These are phyloP conservation scores for Amanita subjunquillea DNA, from an alignment of 768 basidiomycete species.

Conservation along the genomic window DNA sequence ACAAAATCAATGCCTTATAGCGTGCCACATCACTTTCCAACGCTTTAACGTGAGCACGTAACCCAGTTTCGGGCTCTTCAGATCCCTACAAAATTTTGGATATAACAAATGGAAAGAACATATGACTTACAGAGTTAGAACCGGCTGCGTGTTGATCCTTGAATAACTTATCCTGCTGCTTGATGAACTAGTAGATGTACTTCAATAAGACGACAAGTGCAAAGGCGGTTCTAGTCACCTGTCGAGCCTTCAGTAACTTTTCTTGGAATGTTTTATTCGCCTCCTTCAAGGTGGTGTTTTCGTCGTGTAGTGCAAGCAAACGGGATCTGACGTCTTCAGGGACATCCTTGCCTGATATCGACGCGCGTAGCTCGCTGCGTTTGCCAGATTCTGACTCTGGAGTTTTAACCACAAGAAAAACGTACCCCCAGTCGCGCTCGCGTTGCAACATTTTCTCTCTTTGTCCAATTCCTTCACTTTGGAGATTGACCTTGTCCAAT, in stretches of 20 bases:
- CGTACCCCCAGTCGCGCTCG: conserved; percentile 76
- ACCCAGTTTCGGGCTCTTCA: conserved; percentile 63
- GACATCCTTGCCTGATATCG: conserved; percentile 66
- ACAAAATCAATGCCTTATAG: conserved; percentile 34
- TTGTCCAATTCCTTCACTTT: conserved; percentile 84
- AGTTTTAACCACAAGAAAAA: neutral
- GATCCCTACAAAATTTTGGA: conserved; percentile 26
- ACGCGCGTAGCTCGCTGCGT: conserved; percentile 63
- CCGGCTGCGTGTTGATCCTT: conserved; percentile 68
- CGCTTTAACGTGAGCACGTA: conserved; percentile 54
- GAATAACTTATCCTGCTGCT: conserved; percentile 82
- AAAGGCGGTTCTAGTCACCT: conserved; percentile 30
- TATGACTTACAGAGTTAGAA: conserved; percentile 32
- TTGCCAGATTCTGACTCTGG: neutral
- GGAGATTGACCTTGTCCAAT: conserved; percentile 84
- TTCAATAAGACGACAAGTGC: neutral
- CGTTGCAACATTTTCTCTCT: conserved; percentile 80
- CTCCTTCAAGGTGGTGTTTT: conserved; percentile 62
- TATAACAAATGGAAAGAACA: neutral
- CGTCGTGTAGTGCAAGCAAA: conserved; percentile 67
- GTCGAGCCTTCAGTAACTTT: conserved; percentile 72
- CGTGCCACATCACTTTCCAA: conserved; percentile 54
- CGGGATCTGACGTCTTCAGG: conserved; percentile 77
- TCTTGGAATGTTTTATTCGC: conserved; percentile 61
- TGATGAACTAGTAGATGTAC: conserved; percentile 70